Conservation (phyloP, 169 alveolate species). For the Plasmodium chabaudi region DNA sequence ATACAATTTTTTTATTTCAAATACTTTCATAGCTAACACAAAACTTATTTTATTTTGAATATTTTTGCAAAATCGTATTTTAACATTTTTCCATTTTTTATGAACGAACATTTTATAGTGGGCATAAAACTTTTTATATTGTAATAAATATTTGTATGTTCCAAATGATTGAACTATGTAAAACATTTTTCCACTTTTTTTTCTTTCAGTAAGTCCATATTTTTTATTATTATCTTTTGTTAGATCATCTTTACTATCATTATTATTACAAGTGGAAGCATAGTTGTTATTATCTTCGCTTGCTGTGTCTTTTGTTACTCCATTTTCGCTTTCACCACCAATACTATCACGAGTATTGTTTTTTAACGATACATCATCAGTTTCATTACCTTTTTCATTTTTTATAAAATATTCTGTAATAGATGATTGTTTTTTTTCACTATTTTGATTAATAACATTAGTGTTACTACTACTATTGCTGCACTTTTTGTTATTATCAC, state of each 20-base stretch:
- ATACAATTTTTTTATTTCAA: slow-evolving; percentile 56
- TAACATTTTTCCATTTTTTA: slow-evolving; percentile 50
- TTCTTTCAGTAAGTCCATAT: slow-evolving; percentile 24
- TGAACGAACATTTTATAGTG: slow-evolving; percentile 41
- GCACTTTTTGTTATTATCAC: not conserved
- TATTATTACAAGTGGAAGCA: not conserved
- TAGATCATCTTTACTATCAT: slow-evolving; percentile 3
- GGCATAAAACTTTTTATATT: slow-evolving; percentile 39
- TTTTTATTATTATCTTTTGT: slow-evolving; percentile 14
- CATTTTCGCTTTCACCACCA: not conserved
- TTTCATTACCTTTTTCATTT: not conserved
- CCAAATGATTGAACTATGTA: slow-evolving; percentile 46
- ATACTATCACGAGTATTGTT: not conserved
- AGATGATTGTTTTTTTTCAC: slow-evolving; percentile 14
- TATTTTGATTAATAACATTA: not conserved
- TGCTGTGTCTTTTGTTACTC: not conserved
- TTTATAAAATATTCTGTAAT: not conserved
- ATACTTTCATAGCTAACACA: slow-evolving; percentile 65
- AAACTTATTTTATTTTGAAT: slow-evolving; percentile 41
- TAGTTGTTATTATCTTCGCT: not conserved
- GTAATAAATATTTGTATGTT: slow-evolving; percentile 46
- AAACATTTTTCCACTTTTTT: slow-evolving; percentile 20
- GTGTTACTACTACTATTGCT: not conserved
- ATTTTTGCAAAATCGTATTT: slow-evolving; percentile 43
- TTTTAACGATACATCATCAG: not conserved